Evolutionary conservation across 306 rosid species (phyloP), one percentile per base, ranked within the genome.

Genomic region (Dicorynia guianensis): DNA sequence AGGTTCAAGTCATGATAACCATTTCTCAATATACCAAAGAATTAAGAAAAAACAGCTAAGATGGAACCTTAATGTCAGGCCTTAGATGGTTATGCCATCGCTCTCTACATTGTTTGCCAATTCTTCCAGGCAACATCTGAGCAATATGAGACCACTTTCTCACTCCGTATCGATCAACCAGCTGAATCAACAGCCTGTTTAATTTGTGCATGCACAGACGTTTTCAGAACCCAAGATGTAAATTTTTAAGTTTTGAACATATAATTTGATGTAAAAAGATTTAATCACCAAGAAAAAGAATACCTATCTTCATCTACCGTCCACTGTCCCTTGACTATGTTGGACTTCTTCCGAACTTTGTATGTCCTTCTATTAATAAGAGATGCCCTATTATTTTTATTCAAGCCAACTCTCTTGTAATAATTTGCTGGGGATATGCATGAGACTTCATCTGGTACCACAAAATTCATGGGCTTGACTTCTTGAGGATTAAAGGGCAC

Each of bases 111-210:
- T 92, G 98, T 75, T 95, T 95, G 49, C 99, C 97, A 53, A 92
- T 95, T 80, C 99, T 90, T 60, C 97, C 97, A 36, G 93, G 92
- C 86, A 95, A 84, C 79, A 84, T 84, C 40, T 85, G 97, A 76
- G 99, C 97, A 35, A 92, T 87, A 33, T 92, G 91, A 59, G 97
- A 89, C 99, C 99, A 95, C 80, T 95, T 95, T 66, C 97, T 95
- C 84, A 92, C 72, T 71, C 99, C 99, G 90, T 75, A 73, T 74
- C 89, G 90, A 48, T 83, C 90, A 30, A 95, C 97, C 83, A 95
- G 80, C 56, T 87, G 91, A 82, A 89, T 80, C 82, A 95, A 77
- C 66, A 89, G 53, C 91, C 97, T 95, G 85, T 38, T 25, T 2
- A 25, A 25, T 25, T 79, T 47, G 15, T 18, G 42, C 14, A 85